Conservation (phyloP, 768 basidiomycete species). For the Dioszegia aurantiaca region DNA sequence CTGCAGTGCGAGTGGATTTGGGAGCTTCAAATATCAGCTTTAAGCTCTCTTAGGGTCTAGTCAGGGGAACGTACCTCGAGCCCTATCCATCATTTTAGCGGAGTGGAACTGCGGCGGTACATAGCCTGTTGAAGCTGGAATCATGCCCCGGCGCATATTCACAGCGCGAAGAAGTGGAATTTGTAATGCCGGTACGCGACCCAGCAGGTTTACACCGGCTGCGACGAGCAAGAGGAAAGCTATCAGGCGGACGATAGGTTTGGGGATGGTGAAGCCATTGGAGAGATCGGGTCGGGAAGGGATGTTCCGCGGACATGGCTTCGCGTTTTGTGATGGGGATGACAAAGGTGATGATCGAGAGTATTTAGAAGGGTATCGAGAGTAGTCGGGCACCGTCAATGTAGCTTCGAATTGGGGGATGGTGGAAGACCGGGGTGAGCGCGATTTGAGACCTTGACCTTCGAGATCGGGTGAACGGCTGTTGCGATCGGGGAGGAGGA, state of each 20-base stretch:
- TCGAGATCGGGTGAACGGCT: slow-evolving; percentile 4
- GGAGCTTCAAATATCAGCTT: not conserved
- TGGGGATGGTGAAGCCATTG: not conserved
- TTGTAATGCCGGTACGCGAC: too few species aligned
- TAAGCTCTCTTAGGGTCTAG: too few species aligned
- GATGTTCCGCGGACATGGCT: not conserved
- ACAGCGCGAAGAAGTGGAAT: not conserved
- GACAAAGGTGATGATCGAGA: not conserved
- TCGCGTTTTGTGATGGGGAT: not conserved
- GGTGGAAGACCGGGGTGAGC: not conserved
- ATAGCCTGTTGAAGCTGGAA: not conserved
- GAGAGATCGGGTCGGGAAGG: not conserved
- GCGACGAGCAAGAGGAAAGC: not conserved
- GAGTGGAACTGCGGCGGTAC: not conserved
- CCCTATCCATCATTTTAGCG: not conserved
- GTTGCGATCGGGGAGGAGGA: not conserved
- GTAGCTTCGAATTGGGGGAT: not conserved
- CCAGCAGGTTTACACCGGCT: not conserved
- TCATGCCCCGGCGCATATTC: not conserved
- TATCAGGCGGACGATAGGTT: not conserved
- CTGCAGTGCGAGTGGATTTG: not conserved
- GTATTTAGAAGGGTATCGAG: slow-evolving; percentile 1
- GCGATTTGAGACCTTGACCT: not conserved
- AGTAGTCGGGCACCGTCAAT: not conserved
- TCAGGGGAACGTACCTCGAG: not conserved